phyloP scores from a whole-genome alignment of 139 green algal genomes.

The Chlamydomonas asymmetrica region DNA sequence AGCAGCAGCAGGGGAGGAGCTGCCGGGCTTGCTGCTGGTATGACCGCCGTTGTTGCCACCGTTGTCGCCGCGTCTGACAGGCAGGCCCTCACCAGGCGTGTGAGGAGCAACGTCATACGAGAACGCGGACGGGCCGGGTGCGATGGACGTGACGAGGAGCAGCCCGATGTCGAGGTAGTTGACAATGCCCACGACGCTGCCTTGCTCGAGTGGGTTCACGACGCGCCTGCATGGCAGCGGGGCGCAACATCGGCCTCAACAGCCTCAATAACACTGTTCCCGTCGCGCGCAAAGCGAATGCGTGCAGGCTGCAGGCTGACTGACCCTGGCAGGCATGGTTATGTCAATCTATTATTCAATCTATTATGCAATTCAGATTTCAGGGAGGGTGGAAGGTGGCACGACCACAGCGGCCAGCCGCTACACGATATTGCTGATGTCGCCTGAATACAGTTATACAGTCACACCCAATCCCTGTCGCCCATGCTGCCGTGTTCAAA shows the following conservation, averaged over 20 bases:
- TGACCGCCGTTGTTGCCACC: too few species aligned
- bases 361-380: background rate
- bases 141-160: conserved; percentile 44
- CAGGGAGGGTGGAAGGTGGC: background rate
- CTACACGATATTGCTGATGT: too few species aligned
- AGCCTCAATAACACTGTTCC: background rate
- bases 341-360: background rate
- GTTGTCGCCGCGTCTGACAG: too few species aligned
- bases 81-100: too few species aligned
- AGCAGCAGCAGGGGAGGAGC: background rate
- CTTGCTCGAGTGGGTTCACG: conserved; percentile 75
- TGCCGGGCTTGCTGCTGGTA: too few species aligned
- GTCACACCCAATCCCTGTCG: background rate
- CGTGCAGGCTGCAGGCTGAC: background rate
- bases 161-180: conserved; percentile 85
- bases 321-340: background rate
- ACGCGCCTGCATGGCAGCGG: conserved; percentile 31
- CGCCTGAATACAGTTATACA: background rate
- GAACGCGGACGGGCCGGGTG: too few species aligned
- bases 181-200: conserved; percentile 79
- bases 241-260: background rate
- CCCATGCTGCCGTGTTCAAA: background rate
- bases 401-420: too few species aligned
- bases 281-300: background rate
- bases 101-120: too few species aligned